Conservation (phyloP, 2,329 filamentous ascomycete genomes). For the Leptosphaerulina australis region DNA sequence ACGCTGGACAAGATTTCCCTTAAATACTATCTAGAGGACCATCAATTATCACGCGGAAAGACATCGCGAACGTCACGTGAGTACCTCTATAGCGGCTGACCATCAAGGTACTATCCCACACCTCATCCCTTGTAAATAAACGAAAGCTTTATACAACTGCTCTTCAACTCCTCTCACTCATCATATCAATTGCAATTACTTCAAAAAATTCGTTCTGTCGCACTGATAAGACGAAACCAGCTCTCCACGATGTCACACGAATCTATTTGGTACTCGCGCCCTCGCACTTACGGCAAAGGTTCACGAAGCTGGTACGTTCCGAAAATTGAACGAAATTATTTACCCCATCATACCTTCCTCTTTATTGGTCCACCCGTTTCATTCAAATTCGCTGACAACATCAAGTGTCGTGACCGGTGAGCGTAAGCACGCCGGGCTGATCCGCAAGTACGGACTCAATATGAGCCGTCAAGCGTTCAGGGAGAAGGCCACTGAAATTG, state of each 20-base stretch:
- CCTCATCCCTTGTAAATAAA: not conserved
- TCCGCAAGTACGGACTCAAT: slow-evolving; percentile 98
- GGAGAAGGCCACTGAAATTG: slow-evolving; percentile 69
- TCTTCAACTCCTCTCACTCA: no score
- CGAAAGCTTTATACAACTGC: no score
- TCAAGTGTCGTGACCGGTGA: slow-evolving; percentile 35
- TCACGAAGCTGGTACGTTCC: slow-evolving; percentile 78
- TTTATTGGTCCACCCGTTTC: slow-evolving; percentile 46
- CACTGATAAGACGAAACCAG: no score
- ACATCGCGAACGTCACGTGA: not conserved
- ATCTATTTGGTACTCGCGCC: slow-evolving; percentile 92
- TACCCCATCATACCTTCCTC: no score
- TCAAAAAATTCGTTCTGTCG: no score
- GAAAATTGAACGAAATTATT: no score
- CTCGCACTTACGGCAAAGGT: slow-evolving; percentile 95
- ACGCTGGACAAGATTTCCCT: no score
- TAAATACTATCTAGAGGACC: no score
- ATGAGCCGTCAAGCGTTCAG: slow-evolving; percentile 72
- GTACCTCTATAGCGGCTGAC: not conserved
- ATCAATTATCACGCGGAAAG: no score
- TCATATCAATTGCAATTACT: no score
- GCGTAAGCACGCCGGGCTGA: slow-evolving; percentile 74
- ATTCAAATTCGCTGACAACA: not conserved
- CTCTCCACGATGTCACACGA: slow-evolving; percentile 38
- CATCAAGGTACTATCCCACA: not conserved